A percentile compares a stretch with the other conserved stretches of the same genome.
phyloP scores from a whole-genome alignment of 2,329 filamentous ascomycete genomes.

The Colletotrichum sp. region DNA sequence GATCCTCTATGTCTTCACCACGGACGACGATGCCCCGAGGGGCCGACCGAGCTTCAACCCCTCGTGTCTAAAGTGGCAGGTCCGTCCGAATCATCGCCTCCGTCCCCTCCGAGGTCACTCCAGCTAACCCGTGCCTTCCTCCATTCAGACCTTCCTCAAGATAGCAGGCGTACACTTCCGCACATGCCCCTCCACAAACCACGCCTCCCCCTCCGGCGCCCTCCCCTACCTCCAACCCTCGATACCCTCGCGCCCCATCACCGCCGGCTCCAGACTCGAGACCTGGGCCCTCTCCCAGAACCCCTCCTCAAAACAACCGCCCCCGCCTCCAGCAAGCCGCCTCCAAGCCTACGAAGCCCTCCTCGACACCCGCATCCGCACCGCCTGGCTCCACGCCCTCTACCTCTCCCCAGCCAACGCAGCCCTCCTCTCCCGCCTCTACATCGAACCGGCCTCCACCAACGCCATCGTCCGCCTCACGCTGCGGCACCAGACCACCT shows the following conservation, averaged over 20 bases:
- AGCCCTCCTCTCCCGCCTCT: conserved; percentile 71
- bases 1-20: conserved; percentile 79
- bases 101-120: background rate
- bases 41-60: conserved; percentile 86
- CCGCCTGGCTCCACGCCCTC: conserved; percentile 86
- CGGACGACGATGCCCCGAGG: conserved; percentile 61
- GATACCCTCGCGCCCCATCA: conserved; percentile 49
- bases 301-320: conserved; percentile 8
- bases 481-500: conserved; percentile 69
- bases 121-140: background rate
- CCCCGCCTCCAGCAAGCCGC: conserved; percentile 41
- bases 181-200: conserved; percentile 80
- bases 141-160: conserved; percentile 76
- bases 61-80: conserved; percentile 95
- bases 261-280: conserved; percentile 67
- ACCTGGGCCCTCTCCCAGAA: conserved; percentile 66
- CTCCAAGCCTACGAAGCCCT: conserved; percentile 81
- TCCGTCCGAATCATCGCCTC: conserved; percentile 43
- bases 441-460: conserved; percentile 68
- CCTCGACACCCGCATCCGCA: conserved; percentile 77
- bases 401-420: conserved; percentile 77
- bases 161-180: conserved; percentile 74
- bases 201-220: conserved; percentile 88
- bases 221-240: conserved; percentile 83
- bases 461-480: conserved; percentile 67